Percentiles rank a stretch among this genome's conserved stretches.
phyloP scores from a whole-genome alignment of 2,329 filamentous ascomycete species.

The Chaetomium globosum region DNA sequence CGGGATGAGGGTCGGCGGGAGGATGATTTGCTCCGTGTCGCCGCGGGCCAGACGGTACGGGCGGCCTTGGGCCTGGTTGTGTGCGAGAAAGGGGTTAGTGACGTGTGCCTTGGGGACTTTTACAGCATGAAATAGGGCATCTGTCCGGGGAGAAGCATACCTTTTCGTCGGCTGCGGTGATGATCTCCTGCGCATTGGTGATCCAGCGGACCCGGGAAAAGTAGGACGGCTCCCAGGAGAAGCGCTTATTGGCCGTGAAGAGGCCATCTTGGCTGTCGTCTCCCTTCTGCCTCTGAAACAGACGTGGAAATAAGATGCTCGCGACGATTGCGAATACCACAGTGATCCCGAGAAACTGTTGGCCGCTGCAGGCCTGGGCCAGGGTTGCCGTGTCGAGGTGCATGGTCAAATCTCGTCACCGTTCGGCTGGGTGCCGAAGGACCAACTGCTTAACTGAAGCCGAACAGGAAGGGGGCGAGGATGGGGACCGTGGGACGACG shows the following conservation, averaged over 20 bases:
- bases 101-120: background rate
- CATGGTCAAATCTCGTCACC: slow-evolving; percentile 3
- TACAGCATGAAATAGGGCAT: background rate
- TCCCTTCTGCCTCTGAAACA: background rate
- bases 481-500: background rate
- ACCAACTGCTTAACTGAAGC: background rate
- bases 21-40: background rate
- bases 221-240: background rate
- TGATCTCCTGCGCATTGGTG: slow-evolving; percentile 1
- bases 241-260: background rate
- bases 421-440: background rate
- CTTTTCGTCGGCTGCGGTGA: background rate
- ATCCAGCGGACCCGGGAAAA: background rate
- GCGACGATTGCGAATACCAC: background rate
- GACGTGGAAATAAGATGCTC: slow-evolving; percentile 2
- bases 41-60: background rate
- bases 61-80: background rate
- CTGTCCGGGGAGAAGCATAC: background rate
- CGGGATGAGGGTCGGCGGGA: background rate
- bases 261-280: background rate
- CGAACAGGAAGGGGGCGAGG: background rate
- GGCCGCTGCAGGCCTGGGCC: background rate
- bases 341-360: background rate
- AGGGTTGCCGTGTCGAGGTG: background rate
- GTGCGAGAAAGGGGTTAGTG: too few species aligned